Conservation (phyloP, 1,284 basidiomycete species). For the Lignosus rhinocerotis region DNA sequence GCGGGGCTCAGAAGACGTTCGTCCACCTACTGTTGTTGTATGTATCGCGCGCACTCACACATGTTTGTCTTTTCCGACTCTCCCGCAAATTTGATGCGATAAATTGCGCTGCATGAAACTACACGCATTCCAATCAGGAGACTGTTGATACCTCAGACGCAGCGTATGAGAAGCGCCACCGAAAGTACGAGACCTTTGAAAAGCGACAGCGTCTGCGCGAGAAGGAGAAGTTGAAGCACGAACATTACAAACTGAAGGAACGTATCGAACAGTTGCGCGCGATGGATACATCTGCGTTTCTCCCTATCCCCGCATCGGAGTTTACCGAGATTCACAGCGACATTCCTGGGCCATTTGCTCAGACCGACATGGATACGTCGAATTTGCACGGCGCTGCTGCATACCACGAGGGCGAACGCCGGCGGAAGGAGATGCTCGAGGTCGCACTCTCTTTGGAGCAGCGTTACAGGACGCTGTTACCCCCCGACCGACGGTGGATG, state of each 20-base stretch:
- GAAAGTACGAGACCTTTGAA: slow-evolving; percentile 85
- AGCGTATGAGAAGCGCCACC: slow-evolving; percentile 82
- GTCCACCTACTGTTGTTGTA: slow-evolving; percentile 32
- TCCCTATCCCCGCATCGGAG: slow-evolving; percentile 54
- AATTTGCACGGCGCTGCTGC: slow-evolving; percentile 43
- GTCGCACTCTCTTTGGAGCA: slow-evolving; percentile 65
- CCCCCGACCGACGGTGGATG: slow-evolving; percentile 48
- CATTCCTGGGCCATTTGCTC: slow-evolving; percentile 8
- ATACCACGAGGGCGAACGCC: slow-evolving; percentile 65
- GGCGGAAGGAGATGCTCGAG: slow-evolving; percentile 69
- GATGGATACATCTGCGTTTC: slow-evolving; percentile 72
- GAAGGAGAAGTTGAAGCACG: slow-evolving; percentile 87
- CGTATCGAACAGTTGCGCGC: slow-evolving; percentile 81
- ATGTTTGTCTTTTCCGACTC: background rate
- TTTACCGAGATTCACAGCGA: slow-evolving; percentile 36
- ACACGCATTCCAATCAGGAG: slow-evolving; percentile 39
- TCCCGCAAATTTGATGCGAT: slow-evolving; percentile 15
- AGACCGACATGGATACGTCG: slow-evolving; percentile 28
- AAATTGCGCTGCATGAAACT: background rate
- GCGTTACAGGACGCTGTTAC: slow-evolving; percentile 68
- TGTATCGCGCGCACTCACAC: slow-evolving; percentile 21
- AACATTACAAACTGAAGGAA: slow-evolving; percentile 88
- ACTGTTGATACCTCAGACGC: slow-evolving; percentile 79
- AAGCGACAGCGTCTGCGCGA: slow-evolving; percentile 83
- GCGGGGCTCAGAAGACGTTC: slow-evolving; percentile 66